A percentile compares a stretch with the other conserved stretches of the same genome.
Conservation (phyloP, 73 alveolate genomes). For the Symbiodinium pilosum region DNA sequence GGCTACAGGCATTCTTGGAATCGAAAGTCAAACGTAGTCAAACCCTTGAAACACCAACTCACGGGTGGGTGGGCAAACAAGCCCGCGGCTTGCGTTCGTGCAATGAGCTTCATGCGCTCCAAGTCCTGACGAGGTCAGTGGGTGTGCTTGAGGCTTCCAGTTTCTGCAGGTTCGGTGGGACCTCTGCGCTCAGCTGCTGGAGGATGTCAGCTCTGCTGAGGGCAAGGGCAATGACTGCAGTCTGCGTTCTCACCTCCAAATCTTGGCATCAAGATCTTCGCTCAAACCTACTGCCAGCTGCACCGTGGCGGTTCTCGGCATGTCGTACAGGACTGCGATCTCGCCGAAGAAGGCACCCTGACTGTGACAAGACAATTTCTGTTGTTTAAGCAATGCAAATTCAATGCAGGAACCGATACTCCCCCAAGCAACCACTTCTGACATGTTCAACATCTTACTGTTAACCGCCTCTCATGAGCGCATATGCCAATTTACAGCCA, state of each 20-base stretch:
- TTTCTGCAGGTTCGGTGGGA: not conserved
- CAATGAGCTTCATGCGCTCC: slow-evolving; percentile 91
- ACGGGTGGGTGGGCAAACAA: too few species aligned
- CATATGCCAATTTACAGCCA: too few species aligned
- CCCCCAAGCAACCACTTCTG: too few species aligned
- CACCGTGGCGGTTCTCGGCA: slow-evolving; percentile 82
- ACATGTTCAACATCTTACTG: too few species aligned
- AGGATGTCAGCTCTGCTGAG: slow-evolving; percentile 59
- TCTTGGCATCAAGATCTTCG: not conserved
- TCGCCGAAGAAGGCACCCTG: slow-evolving; percentile 86
- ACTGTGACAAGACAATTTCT: not conserved
- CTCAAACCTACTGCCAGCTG: not conserved
- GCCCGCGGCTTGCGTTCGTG: slow-evolving; percentile 55
- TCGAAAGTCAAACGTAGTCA: not conserved
- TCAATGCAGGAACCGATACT: too few species aligned
- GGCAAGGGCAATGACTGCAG: slow-evolving; percentile 79
- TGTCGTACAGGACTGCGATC: slow-evolving; percentile 76
- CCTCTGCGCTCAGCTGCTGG: slow-evolving; percentile 59
- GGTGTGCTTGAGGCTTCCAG: not conserved
- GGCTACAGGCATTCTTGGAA: not conserved
- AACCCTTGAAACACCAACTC: too few species aligned
- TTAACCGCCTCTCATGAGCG: too few species aligned
- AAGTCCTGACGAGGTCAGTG: not conserved
- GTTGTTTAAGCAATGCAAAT: too few species aligned
- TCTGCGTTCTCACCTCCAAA: slow-evolving; percentile 44